Conservation (phyloP, 192 early-diverging fungal genomes). For the Phlyctochytrium arcticum region DNA sequence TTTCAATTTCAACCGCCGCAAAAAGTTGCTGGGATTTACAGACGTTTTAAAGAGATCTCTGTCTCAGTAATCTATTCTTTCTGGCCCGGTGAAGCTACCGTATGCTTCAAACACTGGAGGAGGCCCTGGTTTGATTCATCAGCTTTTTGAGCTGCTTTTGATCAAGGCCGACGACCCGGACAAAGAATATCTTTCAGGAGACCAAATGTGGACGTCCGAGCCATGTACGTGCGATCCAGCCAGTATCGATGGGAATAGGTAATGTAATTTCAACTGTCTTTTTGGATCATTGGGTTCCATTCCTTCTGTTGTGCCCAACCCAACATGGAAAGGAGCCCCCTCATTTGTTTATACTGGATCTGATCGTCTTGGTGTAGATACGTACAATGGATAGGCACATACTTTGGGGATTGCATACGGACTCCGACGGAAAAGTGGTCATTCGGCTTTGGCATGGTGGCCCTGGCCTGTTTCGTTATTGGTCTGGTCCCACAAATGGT, state of each 20-base stretch:
- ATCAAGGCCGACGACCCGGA: no score
- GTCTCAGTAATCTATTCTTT: no score
- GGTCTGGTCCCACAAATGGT: conserved; percentile 44
- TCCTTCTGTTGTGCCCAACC: no score
- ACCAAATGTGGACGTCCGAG: no score
- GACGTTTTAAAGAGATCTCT: no score
- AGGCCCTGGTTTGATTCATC: no score
- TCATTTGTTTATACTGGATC: neutral
- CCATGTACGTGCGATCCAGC: conserved; percentile 28
- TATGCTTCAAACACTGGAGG: no score
- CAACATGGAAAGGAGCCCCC: neutral
- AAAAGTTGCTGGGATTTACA: no score
- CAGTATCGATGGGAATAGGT: conserved; percentile 26
- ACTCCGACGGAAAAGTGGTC: conserved; percentile 32
- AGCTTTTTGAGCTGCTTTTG: no score
- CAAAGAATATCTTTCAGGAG: no score
- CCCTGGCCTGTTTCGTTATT: conserved; percentile 32
- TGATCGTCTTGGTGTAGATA: conserved; percentile 3
- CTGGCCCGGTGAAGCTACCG: no score
- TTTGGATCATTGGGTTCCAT: neutral
- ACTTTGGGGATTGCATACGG: conserved; percentile 46
- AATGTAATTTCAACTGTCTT: neutral
- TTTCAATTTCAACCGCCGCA: no score
- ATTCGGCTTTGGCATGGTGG: conserved; percentile 29
- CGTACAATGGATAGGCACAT: conserved; percentile 36